Base-by-base conservation (phyloP, 257 asterid species). In the Coffea canephora region DNA sequence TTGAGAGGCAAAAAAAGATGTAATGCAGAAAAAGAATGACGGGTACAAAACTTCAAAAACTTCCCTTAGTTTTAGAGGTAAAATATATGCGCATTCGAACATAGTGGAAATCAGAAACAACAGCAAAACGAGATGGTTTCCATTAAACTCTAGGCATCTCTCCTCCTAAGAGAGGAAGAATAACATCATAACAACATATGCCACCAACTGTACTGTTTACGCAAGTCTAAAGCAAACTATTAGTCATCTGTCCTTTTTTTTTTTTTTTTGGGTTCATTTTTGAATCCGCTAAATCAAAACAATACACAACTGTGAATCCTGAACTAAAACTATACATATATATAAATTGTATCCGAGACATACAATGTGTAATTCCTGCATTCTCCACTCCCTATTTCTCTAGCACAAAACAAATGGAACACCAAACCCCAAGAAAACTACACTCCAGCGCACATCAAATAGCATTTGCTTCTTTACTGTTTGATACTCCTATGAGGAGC, bases 241-340 rank as follows among this genome's bases (percentile, higher is more conserved):
- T 45, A 27, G 71, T 50, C 57, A 75, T n/a, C 79, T 78, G 23
- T 39, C 4, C 1, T 39, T 39, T 39, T 39, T 43, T 71, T 79
- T 19, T 36, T 39, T 39, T 39, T 43, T 71, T 79, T 19, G 23
- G 31, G 31, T 31, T 45, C 31, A 64, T 3, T 11, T 45, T 8
- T 1, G 43, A 72, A 57, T 14, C 15, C 12, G n/a, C 49, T 21
- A 39, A 59, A 55, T 31, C 62, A 27, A 39, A 57, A 75, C 10
- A 75, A 39, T 21, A 36, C 15, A 59, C 73, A 65, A 27, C 3
- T 46, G 49, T 21, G 46, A 27, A 48, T 13, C 48, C 66, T 49
- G 45, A 21, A 49, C 36, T 48, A 14, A 77, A 77, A 48, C 67
- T 77, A 66, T 77, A 66, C 74, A 77, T 19, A 36, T 39, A 77